Evolutionary conservation across 2,329 filamentous ascomycete genomes (phyloP), one percentile per base, ranked within the genome.

Genomic region (Periconia sp.): DNA sequence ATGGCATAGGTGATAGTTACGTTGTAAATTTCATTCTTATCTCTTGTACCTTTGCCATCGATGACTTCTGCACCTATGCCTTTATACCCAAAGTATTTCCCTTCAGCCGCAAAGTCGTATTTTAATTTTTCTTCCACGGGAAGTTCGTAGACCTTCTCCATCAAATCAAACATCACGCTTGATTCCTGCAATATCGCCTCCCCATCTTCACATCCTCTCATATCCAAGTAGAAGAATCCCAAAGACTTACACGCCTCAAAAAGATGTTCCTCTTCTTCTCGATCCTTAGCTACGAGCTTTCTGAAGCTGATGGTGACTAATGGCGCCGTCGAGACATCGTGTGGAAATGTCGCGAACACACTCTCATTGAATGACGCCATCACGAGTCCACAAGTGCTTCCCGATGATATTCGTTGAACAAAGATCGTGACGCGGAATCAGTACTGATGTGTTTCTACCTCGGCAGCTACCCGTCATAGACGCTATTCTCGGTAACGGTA

Each of bases 1-100:
- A 36, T 7, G 6, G 18, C 11, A n/a, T 1, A 28, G 33, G 12
- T 5, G 5, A 19, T 7, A 30, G 8, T 2, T 25, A 42, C 39
- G 13, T 36, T 42, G 31, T 43, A 37, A 13, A 36, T 36, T 18
- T 43, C 32, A 22, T 43, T 43, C 13, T 31, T 43, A 7, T 43
- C 39, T 36, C 33, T 21, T 16, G 39, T 40, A n/a, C 37, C 39
- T 11, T 36, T 36, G 2, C 25, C 23, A 15, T 42, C 39, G n/a
- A 42, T 31, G 3, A 42, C 39, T 32, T 36, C 39, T 15, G 39
- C 31, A 18, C 39, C 31, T 17, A 42, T 32, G 11, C 25, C 32
- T 16, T 36, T 43, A 19, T 36, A 37, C 7, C 33, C 33, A 13
- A 43, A 36, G 18, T 43, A 32, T 11, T 18, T 43, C 3, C 33